These are phyloP conservation scores for Pseudonitzschia delicatissima DNA, from an alignment of 108 stramenopile species.

Conservation along the genomic window DNA sequence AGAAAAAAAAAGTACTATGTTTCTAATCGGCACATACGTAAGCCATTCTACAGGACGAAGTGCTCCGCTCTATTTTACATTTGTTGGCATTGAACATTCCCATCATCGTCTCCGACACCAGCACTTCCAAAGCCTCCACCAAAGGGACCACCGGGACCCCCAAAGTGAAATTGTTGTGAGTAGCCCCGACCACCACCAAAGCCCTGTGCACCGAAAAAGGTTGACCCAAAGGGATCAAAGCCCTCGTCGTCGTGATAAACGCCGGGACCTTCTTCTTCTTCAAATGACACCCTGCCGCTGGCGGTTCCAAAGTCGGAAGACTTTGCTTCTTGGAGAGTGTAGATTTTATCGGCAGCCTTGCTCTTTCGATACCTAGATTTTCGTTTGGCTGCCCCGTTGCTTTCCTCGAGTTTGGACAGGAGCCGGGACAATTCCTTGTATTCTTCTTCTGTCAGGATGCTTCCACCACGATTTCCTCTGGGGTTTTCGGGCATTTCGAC, in stretches of 20 bases:
- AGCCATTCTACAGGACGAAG: neutral
- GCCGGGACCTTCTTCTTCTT: conserved; percentile 8
- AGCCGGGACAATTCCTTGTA: conserved; percentile 7
- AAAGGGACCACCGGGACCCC: neutral
- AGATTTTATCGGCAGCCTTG: neutral
- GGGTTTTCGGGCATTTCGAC: conserved; percentile 52
- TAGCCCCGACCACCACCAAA: neutral
- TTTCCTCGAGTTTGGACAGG: conserved; percentile 12
- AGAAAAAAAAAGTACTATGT: neutral
- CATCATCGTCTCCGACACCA: conserved; percentile 3
- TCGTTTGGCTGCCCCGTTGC: neutral
- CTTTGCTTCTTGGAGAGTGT: conserved; percentile 1
- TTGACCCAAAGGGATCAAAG: conserved; percentile 12
- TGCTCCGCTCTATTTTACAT: too few relatives aligned
- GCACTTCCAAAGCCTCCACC: neutral
- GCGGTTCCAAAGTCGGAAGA: conserved; percentile 18
- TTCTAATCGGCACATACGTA: too few relatives aligned
- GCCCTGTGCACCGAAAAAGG: conserved; percentile 2
- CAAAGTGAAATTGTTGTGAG: neutral
- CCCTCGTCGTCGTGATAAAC: neutral
- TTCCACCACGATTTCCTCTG: neutral
- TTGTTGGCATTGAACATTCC: conserved; percentile 22
- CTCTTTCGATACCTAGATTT: neutral
- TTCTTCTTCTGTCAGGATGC: conserved; percentile 4
- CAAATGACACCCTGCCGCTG: conserved; percentile 14